phyloP scores from a whole-genome alignment of 2,329 filamentous ascomycete species.

The Penicillium sp. region DNA sequence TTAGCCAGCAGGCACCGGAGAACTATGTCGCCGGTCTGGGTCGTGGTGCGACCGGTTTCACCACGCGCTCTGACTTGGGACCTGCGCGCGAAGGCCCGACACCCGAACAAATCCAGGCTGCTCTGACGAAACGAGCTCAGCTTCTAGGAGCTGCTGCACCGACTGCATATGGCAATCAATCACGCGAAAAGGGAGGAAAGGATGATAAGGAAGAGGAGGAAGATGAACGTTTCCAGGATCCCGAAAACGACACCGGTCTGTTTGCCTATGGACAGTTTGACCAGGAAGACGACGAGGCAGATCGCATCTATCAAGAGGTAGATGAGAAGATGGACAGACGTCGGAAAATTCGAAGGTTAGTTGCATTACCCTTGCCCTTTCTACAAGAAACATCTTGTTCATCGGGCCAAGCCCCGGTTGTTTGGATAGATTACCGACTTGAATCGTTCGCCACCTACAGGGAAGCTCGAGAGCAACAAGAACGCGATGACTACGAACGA shows the following conservation, averaged over 20 bases:
- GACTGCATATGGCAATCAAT: constrained; percentile 70
- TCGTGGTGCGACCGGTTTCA: constrained; percentile 97
- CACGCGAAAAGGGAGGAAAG: constrained; percentile 62
- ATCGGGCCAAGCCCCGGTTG: constrained; percentile 59
- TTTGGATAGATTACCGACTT: constrained; percentile 78
- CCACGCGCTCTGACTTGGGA: constrained; percentile 92
- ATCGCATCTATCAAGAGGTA: constrained; percentile 91
- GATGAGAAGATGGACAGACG: constrained; percentile 96
- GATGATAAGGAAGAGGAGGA: constrained; percentile 70
- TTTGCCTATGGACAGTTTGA: constrained; percentile 97
- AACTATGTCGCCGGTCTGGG: constrained; percentile 96
- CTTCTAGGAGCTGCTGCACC: constrained; percentile 72
- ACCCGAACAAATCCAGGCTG: constrained; percentile 97
- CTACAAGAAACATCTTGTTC: constrained; percentile 59
- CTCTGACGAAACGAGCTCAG: constrained; percentile 88
- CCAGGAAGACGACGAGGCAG: constrained; percentile 95
- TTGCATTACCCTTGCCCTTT: constrained; percentile 37
- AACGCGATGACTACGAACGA: constrained; percentile 91
- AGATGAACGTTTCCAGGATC: constrained; percentile 86
- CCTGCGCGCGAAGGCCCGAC: constrained; percentile 93
- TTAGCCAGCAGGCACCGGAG: constrained; percentile 80
- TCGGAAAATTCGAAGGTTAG: constrained; percentile 82
- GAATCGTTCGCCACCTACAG: constrained; percentile 63
- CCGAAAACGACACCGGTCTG: constrained; percentile 93
- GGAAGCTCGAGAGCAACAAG: constrained; percentile 89